Base-by-base conservation (phyloP, 2,329 filamentous ascomycete genomes). In the Raffaelea albimanens region DNA sequence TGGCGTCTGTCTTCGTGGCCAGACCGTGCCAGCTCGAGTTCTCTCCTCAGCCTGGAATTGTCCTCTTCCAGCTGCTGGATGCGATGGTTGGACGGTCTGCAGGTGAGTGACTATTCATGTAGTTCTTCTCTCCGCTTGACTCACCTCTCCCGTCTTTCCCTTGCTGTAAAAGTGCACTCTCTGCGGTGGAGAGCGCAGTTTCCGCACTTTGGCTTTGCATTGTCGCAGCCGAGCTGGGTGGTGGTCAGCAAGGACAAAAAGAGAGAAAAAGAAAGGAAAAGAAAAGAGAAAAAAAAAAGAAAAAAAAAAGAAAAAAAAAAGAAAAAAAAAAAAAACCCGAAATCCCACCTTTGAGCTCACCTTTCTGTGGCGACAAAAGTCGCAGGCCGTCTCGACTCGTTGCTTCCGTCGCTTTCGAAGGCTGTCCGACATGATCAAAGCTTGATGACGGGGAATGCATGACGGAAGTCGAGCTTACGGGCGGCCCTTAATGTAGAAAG, bases 331-430 rank as follows among this genome's bases (percentile, higher is more conserved):
- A n/a, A n/a, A n/a, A n/a, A n/a, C n/a, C n/a, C n/a, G n/a, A n/a
- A n/a, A n/a, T n/a, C n/a, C n/a, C n/a, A n/a, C n/a, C n/a, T n/a
- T n/a, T n/a, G n/a, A 29, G 13, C 25, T 9, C 8, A 44, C 43
- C 43, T 44, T 44, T 5, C 43, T 5, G 8, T 36, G 43, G 5
- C 43, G 43, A 23, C 43, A 44, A 44, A 44, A 44, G 43, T 44
- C 20, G 43, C 43, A 44, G 29, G 43, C 43, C 16, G 5, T 23
- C 13, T 36, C 43, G n/a, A 22, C 43, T 19, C 43, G 29, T 22
- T 16, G 31, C 19, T 36, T 36, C 14, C 43, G 43, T 21, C 43
- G 29, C 14, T 16, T 38, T 19, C 25, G 25, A 29, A 13, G 13
- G 13, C 25, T 29, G 25, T 29, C 25, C n/a, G n/a, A n/a, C n/a